Base-by-base conservation (phyloP, 306 rosid species). In the Sindora glabra region DNA sequence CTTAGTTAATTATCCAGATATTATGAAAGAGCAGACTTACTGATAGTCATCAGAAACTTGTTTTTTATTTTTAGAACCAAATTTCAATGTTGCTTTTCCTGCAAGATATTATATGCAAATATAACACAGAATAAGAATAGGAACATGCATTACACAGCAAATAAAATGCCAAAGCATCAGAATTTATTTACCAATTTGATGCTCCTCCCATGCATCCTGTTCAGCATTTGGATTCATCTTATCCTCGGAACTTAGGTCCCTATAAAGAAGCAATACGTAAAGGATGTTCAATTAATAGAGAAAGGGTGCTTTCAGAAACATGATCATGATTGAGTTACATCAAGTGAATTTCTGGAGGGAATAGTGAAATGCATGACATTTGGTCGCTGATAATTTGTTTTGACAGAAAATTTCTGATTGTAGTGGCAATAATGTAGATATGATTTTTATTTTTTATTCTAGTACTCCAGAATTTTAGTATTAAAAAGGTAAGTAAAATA, bases 161-260 rank as follows among this genome's bases (percentile, higher is more conserved):
- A 13, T 10, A 25, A 21, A 47, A 44, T 14, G 16, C 16, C 18
- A 8, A 39, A 9, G 15, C 24, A 24, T 14, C 5, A 56, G 38
- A 56, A 38, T 38, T 22, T 27, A 53, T 49, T 68, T 32, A 88
- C 96, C 86, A 64, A 88, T 92, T 76, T 92, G 99, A 64, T 92
- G 90, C 19, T 92, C 96, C 78, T 89, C 96, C 99, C 99, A 89
- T 18, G 99, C 99, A 64, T 92, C 99, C 72, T 92, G 95, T 76
- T 89, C 96, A 36, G 96, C 87, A 70, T 83, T 83, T 29, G 95
- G 89, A 53, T 85, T 87, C 96, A 91, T 85, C 77, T 87, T 91
- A 10, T 91, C 95, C 48, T 73, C 99, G 52, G 96, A 83, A 68
- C 66, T 56, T 15, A 56, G 34, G 56, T 88, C 95, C 78, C 96